Evolutionary conservation across 331 rosid species (phyloP).

Genomic region (Acacia concinna): DNA sequence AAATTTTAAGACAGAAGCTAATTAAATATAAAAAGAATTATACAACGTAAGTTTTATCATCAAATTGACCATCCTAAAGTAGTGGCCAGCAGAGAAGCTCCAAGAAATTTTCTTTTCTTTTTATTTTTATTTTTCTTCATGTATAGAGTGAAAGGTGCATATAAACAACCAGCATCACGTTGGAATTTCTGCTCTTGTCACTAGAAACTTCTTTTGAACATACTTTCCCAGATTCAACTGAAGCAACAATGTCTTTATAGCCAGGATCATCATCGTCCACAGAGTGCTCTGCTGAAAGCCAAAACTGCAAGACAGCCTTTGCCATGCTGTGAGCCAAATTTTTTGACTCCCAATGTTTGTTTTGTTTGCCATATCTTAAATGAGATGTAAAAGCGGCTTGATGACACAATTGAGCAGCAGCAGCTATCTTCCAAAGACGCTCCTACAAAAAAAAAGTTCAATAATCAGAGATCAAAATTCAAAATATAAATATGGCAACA

Average conservation of each 20-base stretch:
- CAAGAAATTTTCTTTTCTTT: neutral
- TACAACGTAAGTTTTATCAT: constrained; percentile 6
- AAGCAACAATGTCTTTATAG: constrained; percentile 28
- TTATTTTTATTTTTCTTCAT: neutral
- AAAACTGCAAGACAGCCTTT: constrained; percentile 74
- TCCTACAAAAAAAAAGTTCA: constrained; percentile 54
- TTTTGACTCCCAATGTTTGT: constrained; percentile 45
- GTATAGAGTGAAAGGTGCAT: constrained; percentile 12
- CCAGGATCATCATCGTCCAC: constrained; percentile 35
- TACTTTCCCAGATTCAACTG: constrained; percentile 36
- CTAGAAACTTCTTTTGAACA: constrained; percentile 37
- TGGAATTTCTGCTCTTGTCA: constrained; percentile 38
- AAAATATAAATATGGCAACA: neutral
- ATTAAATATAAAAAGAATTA: neutral
- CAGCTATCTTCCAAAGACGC: constrained; percentile 76
- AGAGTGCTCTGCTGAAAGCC: constrained; percentile 70
- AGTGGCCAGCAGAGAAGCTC: constrained; percentile 1
- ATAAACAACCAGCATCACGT: constrained; percentile 38
- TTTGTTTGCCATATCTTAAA: constrained; percentile 53
- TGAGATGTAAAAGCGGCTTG: constrained; percentile 57
- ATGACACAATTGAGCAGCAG: constrained; percentile 64
- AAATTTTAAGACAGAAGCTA: neutral
- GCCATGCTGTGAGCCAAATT: constrained; percentile 65
- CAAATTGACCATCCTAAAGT: constrained; percentile 29
- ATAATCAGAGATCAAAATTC: constrained; percentile 5